Evolutionary conservation across 2,329 filamentous ascomycete species (phyloP).

Genomic region (Phaeomoniella chlamydospora): DNA sequence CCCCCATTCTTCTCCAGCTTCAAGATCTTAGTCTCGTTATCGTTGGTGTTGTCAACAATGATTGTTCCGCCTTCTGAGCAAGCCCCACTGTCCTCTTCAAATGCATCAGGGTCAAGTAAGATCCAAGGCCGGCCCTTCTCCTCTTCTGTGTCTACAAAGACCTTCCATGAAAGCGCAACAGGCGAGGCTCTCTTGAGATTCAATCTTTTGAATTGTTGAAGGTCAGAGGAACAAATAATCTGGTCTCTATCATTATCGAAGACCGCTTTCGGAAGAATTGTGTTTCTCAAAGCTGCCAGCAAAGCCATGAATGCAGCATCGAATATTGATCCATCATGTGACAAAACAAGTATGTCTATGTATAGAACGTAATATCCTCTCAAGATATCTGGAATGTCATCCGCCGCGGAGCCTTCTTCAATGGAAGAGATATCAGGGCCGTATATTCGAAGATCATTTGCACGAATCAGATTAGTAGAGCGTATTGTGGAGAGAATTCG

Average conservation of each 20-base stretch:
- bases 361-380: slow-evolving; percentile 93
- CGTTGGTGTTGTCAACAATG: slow-evolving; percentile 49
- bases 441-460: slow-evolving; percentile 59
- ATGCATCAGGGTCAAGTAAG: slow-evolving; percentile 72
- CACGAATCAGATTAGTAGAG: slow-evolving; percentile 50
- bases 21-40: slow-evolving; percentile 33
- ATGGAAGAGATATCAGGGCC: slow-evolving; percentile 23
- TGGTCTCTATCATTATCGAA: slow-evolving; percentile 74
- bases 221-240: slow-evolving; percentile 57
- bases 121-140: slow-evolving; percentile 44
- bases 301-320: slow-evolving; percentile 82
- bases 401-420: slow-evolving; percentile 28
- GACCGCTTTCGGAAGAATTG: slow-evolving; percentile 59
- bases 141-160: slow-evolving; percentile 51
- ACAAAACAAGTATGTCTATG: slow-evolving; percentile 89
- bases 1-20: slow-evolving; percentile 78
- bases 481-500: slow-evolving; percentile 65
- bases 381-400: slow-evolving; percentile 29
- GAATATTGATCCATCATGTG: slow-evolving; percentile 59
- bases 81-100: slow-evolving; percentile 63
- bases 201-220: slow-evolving; percentile 40
- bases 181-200: slow-evolving; percentile 48
- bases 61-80: slow-evolving; percentile 74
- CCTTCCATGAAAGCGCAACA: slow-evolving; percentile 60
- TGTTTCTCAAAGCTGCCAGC: slow-evolving; percentile 65